A percentile compares a stretch with the other conserved stretches of the same genome.
Evolutionary conservation across 169 alveolate species (phyloP).

Genomic region (Eimeria brunetti): DNA sequence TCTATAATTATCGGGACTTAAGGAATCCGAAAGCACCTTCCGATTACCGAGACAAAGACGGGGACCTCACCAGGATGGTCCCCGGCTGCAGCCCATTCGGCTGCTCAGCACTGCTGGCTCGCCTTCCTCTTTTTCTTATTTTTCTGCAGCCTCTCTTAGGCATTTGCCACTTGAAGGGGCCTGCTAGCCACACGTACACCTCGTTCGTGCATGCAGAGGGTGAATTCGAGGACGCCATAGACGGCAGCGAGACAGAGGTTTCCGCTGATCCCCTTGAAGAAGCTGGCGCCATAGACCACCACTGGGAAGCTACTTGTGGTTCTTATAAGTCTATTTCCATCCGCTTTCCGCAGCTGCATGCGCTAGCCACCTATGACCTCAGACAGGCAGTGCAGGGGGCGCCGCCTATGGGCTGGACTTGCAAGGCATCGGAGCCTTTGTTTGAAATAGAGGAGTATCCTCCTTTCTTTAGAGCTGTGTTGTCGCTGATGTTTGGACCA

Average conservation of each 20-base stretch:
- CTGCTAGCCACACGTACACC: not conserved
- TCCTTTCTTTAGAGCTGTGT: not conserved
- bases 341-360: constrained; percentile 7
- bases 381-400: constrained; percentile 23
- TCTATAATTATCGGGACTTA: not conserved
- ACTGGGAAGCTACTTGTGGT: constrained; percentile 48
- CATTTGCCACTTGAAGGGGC: not conserved
- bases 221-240: not conserved
- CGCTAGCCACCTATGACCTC: constrained; percentile 38
- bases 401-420: constrained; percentile 40
- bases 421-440: constrained; percentile 55
- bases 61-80: not conserved
- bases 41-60: not conserved
- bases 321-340: constrained; percentile 21
- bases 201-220: not conserved
- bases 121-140: not conserved
- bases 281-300: not conserved
- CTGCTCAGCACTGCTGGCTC: constrained; percentile 14
- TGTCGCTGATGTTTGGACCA: constrained; percentile 9
- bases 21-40: not conserved
- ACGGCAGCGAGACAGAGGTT: not conserved
- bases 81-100: not conserved
- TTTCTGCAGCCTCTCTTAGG: not conserved
- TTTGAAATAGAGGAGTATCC: constrained; percentile 49
- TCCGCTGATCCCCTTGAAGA: not conserved